Percentiles rank a stretch among this genome's conserved stretches.
These are phyloP conservation scores for Nemania sp. DNA, from an alignment of 2,329 filamentous ascomycete genomes.

Conservation along the genomic window DNA sequence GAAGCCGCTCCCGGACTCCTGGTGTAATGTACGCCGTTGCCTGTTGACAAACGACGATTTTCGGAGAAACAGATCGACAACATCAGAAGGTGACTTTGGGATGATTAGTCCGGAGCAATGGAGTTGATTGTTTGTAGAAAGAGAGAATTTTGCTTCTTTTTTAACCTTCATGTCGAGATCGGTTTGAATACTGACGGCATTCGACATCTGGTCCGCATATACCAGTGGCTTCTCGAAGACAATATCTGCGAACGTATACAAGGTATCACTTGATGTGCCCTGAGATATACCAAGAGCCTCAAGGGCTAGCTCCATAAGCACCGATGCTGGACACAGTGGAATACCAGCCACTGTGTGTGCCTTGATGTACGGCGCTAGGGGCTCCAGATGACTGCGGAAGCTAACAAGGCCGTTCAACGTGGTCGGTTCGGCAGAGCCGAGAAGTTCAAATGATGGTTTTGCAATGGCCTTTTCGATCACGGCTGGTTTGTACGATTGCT, in stretches of 20 bases:
- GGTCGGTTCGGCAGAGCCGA: background rate
- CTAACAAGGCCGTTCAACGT: slow-evolving; percentile 15
- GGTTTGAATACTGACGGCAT: background rate
- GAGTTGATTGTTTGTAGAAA: slow-evolving; percentile 2
- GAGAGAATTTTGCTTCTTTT: background rate
- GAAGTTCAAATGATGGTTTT: slow-evolving; percentile 18
- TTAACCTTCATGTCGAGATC: background rate
- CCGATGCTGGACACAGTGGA: slow-evolving; percentile 31
- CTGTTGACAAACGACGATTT: slow-evolving; percentile 18
- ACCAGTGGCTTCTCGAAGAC: slow-evolving; percentile 11
- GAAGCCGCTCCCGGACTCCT: background rate
- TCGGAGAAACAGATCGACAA: slow-evolving; percentile 10
- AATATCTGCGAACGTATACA: slow-evolving; percentile 7
- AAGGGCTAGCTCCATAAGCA: slow-evolving; percentile 31
- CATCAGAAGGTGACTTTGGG: slow-evolving; percentile 6
- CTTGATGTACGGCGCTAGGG: slow-evolving; percentile 23
- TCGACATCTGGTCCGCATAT: background rate
- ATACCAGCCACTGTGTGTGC: slow-evolving; percentile 28
- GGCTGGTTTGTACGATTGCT: background rate
- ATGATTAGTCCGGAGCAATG: slow-evolving; percentile 14
- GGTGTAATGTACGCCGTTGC: slow-evolving; percentile 5
- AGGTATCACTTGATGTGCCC: background rate
- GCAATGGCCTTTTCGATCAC: background rate
- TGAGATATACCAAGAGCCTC: slow-evolving; percentile 22
- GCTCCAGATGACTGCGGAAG: slow-evolving; percentile 10